phyloP scores from a whole-genome alignment of 1,139 yeast genomes.

The Pichia sp. region DNA sequence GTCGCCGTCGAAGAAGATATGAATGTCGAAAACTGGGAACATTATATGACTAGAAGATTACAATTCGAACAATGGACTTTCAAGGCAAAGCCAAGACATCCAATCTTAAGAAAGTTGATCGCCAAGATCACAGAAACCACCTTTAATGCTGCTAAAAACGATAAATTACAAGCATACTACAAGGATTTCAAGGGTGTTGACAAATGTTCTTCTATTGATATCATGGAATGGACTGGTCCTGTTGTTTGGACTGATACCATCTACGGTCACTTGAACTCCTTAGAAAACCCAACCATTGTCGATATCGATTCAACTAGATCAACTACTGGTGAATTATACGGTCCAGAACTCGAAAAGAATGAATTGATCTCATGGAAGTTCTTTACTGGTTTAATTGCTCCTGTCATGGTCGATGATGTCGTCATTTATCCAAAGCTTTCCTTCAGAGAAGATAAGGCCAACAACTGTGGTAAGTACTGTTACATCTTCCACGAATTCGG shows the following conservation, averaged over 20 bases:
- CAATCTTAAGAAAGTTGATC: conserved; percentile 53
- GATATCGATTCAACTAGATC: conserved; percentile 32
- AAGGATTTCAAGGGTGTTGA: conserved; percentile 32
- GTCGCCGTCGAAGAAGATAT: conserved; percentile 35
- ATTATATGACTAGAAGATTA: conserved; percentile 38
- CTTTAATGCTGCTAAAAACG: conserved; percentile 35
- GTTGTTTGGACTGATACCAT: conserved; percentile 60
- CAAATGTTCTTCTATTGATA: conserved; percentile 36
- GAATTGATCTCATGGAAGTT: conserved; percentile 49
- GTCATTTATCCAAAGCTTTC: conserved; percentile 67
- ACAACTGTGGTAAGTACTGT: conserved; percentile 34
- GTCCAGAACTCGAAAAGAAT: conserved; percentile 28
- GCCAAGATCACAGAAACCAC: conserved; percentile 52
- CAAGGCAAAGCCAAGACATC: conserved; percentile 50
- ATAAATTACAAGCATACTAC: conserved; percentile 32
- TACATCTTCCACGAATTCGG: conserved; percentile 33
- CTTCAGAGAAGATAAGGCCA: conserved; percentile 32
- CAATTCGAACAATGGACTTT: conserved; percentile 47
- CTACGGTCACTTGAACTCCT: conserved; percentile 42
- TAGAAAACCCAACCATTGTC: conserved; percentile 32
- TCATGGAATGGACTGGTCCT: conserved; percentile 60
- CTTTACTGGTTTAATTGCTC: conserved; percentile 71
- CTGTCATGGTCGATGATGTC: conserved; percentile 76
- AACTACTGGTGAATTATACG: conserved; percentile 30
- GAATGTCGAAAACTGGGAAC: conserved; percentile 35